A percentile compares a stretch with the other conserved stretches of the same genome.
These are phyloP conservation scores for Alloteropsis semialata DNA, from an alignment of 176 grass and related monocot genomes.

Conservation along the genomic window DNA sequence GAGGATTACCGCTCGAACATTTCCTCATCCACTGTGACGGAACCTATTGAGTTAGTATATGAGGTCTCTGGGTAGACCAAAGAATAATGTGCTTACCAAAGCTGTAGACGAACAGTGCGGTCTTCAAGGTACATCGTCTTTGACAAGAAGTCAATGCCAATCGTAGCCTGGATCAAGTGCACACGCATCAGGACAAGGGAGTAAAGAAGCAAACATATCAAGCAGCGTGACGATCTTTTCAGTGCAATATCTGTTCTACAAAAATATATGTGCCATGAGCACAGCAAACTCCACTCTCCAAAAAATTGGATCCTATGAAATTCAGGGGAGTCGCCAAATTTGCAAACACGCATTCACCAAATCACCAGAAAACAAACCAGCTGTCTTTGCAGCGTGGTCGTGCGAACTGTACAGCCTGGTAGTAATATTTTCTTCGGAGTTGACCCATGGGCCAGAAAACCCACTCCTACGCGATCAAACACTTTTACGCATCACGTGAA, in stretches of 20 bases:
- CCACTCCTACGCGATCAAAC: background rate
- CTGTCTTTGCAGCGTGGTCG: background rate
- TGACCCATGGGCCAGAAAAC: background rate
- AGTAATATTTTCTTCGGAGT: background rate
- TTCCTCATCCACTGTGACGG: background rate
- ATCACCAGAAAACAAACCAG: background rate
- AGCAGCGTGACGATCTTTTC: background rate
- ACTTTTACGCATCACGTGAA: background rate
- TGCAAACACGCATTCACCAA: background rate
- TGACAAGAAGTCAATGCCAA: conserved; percentile 70
- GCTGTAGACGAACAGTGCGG: conserved; percentile 56
- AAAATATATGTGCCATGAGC: background rate
- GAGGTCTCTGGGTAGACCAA: background rate
- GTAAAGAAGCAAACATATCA: background rate
- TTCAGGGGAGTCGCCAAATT: background rate
- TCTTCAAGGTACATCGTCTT: conserved; percentile 78
- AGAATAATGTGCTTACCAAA: conserved; percentile 43
- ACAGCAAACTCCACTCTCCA: background rate
- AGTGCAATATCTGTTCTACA: background rate
- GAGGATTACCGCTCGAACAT: background rate
- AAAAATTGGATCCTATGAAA: background rate
- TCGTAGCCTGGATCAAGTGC: conserved; percentile 48
- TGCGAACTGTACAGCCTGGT: background rate
- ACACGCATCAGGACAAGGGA: background rate
- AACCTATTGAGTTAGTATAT: background rate